phyloP scores from a whole-genome alignment of 2,329 filamentous ascomycete genomes.

The Fusarium fujikuroi region DNA sequence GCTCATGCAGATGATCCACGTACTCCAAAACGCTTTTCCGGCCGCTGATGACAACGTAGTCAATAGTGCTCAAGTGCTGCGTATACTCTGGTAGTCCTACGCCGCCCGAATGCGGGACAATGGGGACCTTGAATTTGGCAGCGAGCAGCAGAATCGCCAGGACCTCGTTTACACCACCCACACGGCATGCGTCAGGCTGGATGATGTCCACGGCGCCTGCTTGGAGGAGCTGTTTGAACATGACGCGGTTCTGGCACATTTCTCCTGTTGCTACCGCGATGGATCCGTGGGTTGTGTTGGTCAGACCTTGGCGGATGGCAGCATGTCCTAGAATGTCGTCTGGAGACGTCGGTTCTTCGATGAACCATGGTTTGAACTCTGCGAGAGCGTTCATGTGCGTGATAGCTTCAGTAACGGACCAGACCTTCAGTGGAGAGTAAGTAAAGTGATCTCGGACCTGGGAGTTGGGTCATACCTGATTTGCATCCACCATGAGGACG shows the following conservation, averaged over 20 bases:
- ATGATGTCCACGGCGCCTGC: conserved; percentile 85
- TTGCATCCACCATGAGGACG: background rate
- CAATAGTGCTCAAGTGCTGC: conserved; percentile 89
- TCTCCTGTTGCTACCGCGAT: conserved; percentile 92
- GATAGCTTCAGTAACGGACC: conserved; percentile 90
- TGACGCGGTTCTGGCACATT: conserved; percentile 93
- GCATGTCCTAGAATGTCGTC: conserved; percentile 91
- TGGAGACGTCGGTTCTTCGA: conserved; percentile 91
- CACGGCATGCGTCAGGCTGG: conserved; percentile 88
- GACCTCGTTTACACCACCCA: conserved; percentile 91
- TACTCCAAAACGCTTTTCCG: conserved; percentile 79
- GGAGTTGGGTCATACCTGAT: background rate
- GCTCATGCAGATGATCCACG: conserved; percentile 92
- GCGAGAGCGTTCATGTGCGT: conserved; percentile 84
- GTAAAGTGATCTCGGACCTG: fast-evolving
- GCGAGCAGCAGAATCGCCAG: conserved; percentile 88
- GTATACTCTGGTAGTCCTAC: conserved; percentile 94
- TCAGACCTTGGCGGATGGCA: conserved; percentile 74
- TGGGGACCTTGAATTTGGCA: conserved; percentile 79
- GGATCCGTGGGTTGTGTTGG: background rate
- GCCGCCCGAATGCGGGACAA: conserved; percentile 89
- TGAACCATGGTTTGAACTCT: conserved; percentile 93
- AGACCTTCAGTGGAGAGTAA: conserved; percentile 64
- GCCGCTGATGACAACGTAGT: conserved; percentile 88
- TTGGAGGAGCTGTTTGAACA: conserved; percentile 91